Evolutionary conservation across 805 yeast species (phyloP), one percentile per base, ranked within the genome.

Genomic region (Wickerhamiella brachini): DNA sequence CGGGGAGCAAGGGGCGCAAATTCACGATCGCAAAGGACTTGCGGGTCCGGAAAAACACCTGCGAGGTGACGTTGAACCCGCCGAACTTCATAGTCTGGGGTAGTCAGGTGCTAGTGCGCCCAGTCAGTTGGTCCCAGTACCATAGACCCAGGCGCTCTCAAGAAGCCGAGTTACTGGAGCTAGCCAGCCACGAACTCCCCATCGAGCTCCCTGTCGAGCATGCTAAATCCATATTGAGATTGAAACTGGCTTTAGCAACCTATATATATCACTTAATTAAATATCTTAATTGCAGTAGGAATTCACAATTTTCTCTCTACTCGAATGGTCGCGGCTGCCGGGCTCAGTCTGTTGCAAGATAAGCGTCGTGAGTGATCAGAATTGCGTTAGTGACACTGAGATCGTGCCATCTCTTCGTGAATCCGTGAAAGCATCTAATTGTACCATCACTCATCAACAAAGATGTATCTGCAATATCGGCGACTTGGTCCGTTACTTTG

Each of bases 1-100:
- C 98, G 0, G 95, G 93, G 0, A 87, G 85, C 48, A 94, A 70
- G 0, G 99, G 99, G 65, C 86, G 86, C 49, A 94, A 65, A 64
- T 93, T 93, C 24, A 94, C 98, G 46, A 93, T 67, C 0, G 95
- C 97, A 69, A 72, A 94, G 1, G 93, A 76, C 64, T 76, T 71
- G 53, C 75, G 73, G 1, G 94, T 73, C 56, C 70, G 71, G 72
- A 75, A 80, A 54, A 61, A 67, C 24, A 68, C 71, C 52, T 67
- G 71, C 17, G 52, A 31, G 18, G 64, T 59, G 24, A 68, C 71
- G 43, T 56, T 56, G 53, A 62, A 62, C 18, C 56, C 55, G 21
- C 66, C 68, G 51, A 67, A 67, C 47, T 51, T 56, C 47, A 65
- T 45, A 17, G 34, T 29, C 34, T 29, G 15, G 26, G 26, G 26